Percentiles rank a stretch among this genome's conserved stretches.
phyloP scores from a whole-genome alignment of 2,329 filamentous ascomycete genomes.

The Paracorniculantispora psalliotae region DNA sequence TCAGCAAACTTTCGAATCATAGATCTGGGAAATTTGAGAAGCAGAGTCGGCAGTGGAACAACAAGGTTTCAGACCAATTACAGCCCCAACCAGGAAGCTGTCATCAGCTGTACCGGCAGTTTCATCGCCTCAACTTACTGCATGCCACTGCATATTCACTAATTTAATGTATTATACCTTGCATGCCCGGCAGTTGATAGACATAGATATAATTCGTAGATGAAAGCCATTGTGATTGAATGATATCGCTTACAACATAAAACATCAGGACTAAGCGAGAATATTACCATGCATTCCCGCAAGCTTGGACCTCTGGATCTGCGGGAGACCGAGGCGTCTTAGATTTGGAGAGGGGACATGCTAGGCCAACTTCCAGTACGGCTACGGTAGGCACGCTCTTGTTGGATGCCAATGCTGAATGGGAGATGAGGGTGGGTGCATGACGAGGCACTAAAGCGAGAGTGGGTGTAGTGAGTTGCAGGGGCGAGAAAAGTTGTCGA shows the following conservation, averaged over 20 bases:
- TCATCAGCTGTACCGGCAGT: too few species aligned
- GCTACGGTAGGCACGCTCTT: too few species aligned
- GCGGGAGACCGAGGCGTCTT: not conserved
- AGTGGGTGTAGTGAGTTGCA: not conserved
- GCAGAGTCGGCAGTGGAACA: too few species aligned
- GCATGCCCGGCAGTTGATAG: not conserved
- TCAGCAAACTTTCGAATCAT: too few species aligned
- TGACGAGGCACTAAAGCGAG: not conserved
- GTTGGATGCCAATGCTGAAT: not conserved
- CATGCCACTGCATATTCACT: too few species aligned
- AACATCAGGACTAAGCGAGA: not conserved
- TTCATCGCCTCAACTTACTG: too few species aligned
- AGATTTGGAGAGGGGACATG: not conserved
- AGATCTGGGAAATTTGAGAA: too few species aligned
- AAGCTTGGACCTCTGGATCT: not conserved
- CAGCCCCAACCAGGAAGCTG: too few species aligned
- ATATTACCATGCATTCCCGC: not conserved
- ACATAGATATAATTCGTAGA: not conserved
- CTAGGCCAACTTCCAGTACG: too few species aligned
- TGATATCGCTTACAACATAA: not conserved
- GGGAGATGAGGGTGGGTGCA: constrained; percentile 10
- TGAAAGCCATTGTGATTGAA: not conserved
- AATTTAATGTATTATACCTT: too few species aligned
- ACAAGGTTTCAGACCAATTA: too few species aligned
- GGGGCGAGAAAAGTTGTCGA: not conserved